A percentile compares a stretch with the other conserved stretches of the same genome.
Evolutionary conservation across 148 eudicot species (phyloP).

Genomic region (Cornus kousa): DNA sequence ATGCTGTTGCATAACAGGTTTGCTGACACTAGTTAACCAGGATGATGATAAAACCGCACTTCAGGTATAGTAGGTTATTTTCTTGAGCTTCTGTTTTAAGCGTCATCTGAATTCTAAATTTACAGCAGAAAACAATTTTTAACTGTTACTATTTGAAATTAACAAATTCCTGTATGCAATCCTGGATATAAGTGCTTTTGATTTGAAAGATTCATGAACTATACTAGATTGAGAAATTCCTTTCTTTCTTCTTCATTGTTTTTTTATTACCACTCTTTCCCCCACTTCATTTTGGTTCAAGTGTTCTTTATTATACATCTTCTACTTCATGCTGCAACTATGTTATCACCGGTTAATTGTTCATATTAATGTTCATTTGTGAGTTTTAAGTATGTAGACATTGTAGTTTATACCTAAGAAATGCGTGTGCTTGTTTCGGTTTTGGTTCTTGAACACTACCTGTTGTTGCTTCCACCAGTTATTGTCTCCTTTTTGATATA

Average conservation of each 20-base stretch:
- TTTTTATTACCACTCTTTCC: not conserved
- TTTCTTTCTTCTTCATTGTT: not conserved
- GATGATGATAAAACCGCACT: constrained; percentile 85
- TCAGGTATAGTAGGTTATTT: constrained; percentile 43
- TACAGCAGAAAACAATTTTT: not conserved
- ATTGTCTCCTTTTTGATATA: not conserved
- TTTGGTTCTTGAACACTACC: not conserved
- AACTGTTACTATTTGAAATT: not conserved
- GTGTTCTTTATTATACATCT: not conserved
- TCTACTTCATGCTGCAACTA: not conserved
- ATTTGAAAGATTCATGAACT: not conserved
- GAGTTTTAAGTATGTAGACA: not conserved
- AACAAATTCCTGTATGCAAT: not conserved
- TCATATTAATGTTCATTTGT: not conserved
- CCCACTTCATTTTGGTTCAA: not conserved
- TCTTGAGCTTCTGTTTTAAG: constrained; percentile 3
- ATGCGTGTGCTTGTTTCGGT: too few species aligned
- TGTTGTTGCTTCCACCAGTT: not conserved
- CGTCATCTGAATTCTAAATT: not conserved
- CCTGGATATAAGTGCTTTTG: not conserved
- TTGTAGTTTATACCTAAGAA: not conserved
- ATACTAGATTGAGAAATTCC: not conserved
- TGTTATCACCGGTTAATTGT: not conserved
- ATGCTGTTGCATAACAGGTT: constrained; percentile 42
- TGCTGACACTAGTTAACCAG: constrained; percentile 88